Evolutionary conservation across 805 yeast genomes (phyloP), one percentile per base, ranked within the genome.

Genomic region (Teunomyces stri): DNA sequence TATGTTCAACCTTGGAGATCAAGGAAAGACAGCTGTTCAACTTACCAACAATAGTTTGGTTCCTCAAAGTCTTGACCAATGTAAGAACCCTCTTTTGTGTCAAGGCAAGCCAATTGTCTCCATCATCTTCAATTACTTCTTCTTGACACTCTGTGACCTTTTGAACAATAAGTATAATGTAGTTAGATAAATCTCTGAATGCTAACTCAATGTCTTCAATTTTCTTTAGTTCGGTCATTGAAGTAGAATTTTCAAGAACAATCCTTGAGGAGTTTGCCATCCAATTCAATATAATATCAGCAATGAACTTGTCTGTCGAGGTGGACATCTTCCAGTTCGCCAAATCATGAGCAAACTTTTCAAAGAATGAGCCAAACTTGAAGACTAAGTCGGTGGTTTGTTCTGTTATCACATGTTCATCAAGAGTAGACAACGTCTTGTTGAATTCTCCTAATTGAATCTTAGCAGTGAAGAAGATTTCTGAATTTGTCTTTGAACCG

Each of bases 141-240:
- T 56, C 53, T 43, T 72, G 72, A 9, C 59, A 52, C 29, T 70
- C 79, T 42, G 69, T 67, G 6, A 78, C 64, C 50, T 79, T 78
- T 64, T 91, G 97, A 54, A 87, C 76, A 0, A 85, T 76, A 27
- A 91, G 71, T 45, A 90, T 65, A 15, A 89, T 75, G 2, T 85
- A 75, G 13, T 79, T 79, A 3, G 83, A 72, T 3, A 87, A 57
- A 16, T 75, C 69, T 46, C 84, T 71, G 49, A 84, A 70, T 2
- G 68, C 55, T 2, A 46, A 42, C 52, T 86, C 89, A 38, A 80
- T 51, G 4, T 60, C 69, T 29, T 70, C 71, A 3, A 72, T 49
- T 12, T 35, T 25, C 21, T 30, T 34, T 12, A 43, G 9, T 11
- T 34, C 21, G 15, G 18, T 40, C 35, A 34, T 34, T 11, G 47